phyloP scores from a whole-genome alignment of 192 early-diverging fungal genomes.

The Lobosporangium transversale region DNA sequence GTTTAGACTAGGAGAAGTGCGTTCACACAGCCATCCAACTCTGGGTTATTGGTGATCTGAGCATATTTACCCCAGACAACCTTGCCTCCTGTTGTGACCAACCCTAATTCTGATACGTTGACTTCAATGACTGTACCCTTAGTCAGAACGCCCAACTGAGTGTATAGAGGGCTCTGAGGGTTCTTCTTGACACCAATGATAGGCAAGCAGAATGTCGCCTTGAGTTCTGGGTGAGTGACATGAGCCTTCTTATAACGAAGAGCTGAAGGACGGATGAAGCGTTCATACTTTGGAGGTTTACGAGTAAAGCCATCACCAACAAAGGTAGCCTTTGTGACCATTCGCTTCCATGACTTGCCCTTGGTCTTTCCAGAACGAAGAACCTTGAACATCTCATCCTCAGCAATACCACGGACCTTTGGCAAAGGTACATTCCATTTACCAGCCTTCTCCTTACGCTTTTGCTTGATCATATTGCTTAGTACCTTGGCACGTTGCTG shows the following conservation, averaged over 20 bases:
- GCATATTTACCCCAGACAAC: slow-evolving; percentile 99
- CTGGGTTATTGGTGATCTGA: slow-evolving; percentile 98
- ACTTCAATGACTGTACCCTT: slow-evolving; percentile 98
- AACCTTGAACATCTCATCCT: slow-evolving; percentile 99
- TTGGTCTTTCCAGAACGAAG: slow-evolving; percentile 94
- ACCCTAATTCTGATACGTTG: slow-evolving; percentile 94
- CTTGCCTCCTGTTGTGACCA: slow-evolving; percentile 97
- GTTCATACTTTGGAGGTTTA: slow-evolving; percentile 99
- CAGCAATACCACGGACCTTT: slow-evolving; percentile 98
- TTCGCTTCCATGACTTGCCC: slow-evolving; percentile 97
- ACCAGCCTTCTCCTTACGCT: slow-evolving; percentile 99
- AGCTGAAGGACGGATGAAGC: slow-evolving; percentile 97
- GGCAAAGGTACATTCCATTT: slow-evolving; percentile 98
- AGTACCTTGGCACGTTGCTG: slow-evolving; percentile 96
- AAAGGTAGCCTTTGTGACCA: slow-evolving; percentile 99
- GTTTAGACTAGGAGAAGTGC: slow-evolving; percentile 89
- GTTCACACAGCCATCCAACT: slow-evolving; percentile 97
- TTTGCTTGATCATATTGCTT: slow-evolving; percentile 99
- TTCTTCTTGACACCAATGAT: slow-evolving; percentile 99
- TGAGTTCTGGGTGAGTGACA: slow-evolving; percentile 98
- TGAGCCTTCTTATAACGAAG: slow-evolving; percentile 98
- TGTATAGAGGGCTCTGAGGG: slow-evolving; percentile 94
- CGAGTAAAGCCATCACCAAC: slow-evolving; percentile 99
- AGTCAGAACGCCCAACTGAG: slow-evolving; percentile 96
- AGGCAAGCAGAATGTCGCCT: slow-evolving; percentile 95